These are phyloP conservation scores for Gastrolobium bilobum DNA, from an alignment of 306 rosid species.

Conservation along the genomic window DNA sequence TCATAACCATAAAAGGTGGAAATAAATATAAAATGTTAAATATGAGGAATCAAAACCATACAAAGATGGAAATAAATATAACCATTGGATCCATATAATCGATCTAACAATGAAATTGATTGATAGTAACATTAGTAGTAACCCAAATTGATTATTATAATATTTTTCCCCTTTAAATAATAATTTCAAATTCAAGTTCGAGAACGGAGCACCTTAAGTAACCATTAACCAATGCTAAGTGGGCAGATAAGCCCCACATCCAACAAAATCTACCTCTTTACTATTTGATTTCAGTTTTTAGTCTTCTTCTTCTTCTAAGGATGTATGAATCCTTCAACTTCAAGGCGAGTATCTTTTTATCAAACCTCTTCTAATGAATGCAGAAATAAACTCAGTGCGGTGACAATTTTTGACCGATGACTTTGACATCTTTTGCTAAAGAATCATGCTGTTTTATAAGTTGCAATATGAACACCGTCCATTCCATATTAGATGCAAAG, in stretches of 20 bases:
- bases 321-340: slow-evolving; percentile 19
- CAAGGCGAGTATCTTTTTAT: slow-evolving; percentile 5
- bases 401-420: slow-evolving; percentile 4
- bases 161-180: too few species aligned
- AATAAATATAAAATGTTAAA: too few species aligned
- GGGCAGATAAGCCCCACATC: background rate
- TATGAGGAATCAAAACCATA: too few species aligned
- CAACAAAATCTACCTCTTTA: background rate
- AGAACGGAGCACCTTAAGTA: too few species aligned
- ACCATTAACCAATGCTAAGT: background rate
- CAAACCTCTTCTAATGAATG: background rate
- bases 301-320: background rate
- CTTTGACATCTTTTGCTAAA: slow-evolving; percentile 13
- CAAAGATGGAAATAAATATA: too few species aligned
- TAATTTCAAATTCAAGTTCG: too few species aligned
- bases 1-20: too few species aligned
- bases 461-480: background rate
- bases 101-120: too few species aligned
- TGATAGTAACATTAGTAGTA: too few species aligned
- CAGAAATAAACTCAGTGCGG: background rate
- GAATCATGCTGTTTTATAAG: background rate
- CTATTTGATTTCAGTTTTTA: background rate
- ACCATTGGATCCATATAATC: too few species aligned
- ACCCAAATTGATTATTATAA: too few species aligned
- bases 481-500: background rate